A percentile compares a stretch with the other conserved stretches of the same genome.
Conservation (phyloP, 75 land plant genomes). For the Pinus taeda region DNA sequence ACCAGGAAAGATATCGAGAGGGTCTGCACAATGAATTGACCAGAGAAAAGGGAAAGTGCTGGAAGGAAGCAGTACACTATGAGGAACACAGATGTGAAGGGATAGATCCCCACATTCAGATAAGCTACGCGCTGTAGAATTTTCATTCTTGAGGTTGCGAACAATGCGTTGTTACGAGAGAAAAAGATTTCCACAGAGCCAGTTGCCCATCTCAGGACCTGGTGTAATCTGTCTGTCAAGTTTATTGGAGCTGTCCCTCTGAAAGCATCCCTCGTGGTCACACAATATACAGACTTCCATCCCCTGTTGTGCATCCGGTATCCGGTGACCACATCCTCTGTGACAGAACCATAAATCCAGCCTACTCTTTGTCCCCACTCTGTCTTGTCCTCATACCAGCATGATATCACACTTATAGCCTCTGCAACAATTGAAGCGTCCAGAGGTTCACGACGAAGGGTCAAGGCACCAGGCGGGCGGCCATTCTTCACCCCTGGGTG, state of each 20-base stretch:
- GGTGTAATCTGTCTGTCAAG: constrained; percentile 76
- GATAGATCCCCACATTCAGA: constrained; percentile 36
- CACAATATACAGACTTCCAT: constrained; percentile 81
- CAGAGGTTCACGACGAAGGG: constrained; percentile 33
- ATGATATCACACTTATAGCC: constrained; percentile 60
- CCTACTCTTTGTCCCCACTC: constrained; percentile 77
- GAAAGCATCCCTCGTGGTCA: constrained; percentile 74
- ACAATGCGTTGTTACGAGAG: constrained; percentile 70
- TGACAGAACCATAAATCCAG: constrained; percentile 83
- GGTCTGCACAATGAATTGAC: constrained; percentile 50
- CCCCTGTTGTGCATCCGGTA: constrained; percentile 84
- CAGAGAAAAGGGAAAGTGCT: constrained; percentile 37
- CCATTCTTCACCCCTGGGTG: constrained; percentile 48
- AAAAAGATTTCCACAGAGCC: constrained; percentile 85
- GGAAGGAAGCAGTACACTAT: constrained; percentile 40
- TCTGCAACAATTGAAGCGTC: constrained; percentile 47
- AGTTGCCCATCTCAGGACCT: constrained; percentile 81
- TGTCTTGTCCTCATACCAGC: constrained; percentile 77
- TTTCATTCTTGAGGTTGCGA: constrained; percentile 69
- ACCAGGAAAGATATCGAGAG: constrained; percentile 51
- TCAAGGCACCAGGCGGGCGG: constrained; percentile 44
- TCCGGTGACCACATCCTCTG: constrained; percentile 84
- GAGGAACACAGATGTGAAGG: constrained; percentile 40
- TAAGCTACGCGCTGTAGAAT: constrained; percentile 33
- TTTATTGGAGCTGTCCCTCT: constrained; percentile 82